A percentile compares a stretch with the other conserved stretches of the same genome.
Evolutionary conservation across 257 asterid species (phyloP).

Genomic region (Solanum appendiculatum): DNA sequence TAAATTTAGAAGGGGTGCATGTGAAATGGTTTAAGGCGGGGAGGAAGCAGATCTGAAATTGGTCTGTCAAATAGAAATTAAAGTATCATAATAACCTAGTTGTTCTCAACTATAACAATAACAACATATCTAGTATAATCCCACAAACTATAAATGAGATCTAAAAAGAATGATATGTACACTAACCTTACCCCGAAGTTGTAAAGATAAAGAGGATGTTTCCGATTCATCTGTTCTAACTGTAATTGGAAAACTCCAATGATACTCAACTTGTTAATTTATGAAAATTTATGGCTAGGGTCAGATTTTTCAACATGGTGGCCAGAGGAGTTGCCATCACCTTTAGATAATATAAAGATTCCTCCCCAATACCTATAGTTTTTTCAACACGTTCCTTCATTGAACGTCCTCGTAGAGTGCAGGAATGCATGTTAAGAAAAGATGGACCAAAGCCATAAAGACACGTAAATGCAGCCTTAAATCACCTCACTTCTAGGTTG

Average conservation of each 20-base stretch:
- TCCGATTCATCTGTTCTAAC: not conserved
- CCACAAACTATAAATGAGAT: not conserved
- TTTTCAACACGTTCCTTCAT: not conserved
- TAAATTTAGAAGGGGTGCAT: not conserved
- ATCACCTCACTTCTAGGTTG: not conserved
- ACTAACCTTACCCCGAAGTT: not conserved
- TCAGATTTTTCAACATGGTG: not conserved
- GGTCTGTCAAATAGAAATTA: not conserved
- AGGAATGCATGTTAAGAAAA: not conserved
- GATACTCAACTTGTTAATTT: not conserved
- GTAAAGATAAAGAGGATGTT: not conserved
- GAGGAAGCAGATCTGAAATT: not conserved
- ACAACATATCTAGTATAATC: not conserved
- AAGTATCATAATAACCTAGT: not conserved
- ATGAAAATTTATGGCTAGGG: not conserved
- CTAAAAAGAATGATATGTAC: not conserved
- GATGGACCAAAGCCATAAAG: not conserved
- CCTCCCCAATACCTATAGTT: not conserved
- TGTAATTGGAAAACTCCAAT: not conserved
- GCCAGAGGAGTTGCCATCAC: not conserved
- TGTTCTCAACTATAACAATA: no score
- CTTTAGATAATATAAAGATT: not conserved
- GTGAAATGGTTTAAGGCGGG: not conserved
- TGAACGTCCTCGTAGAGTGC: not conserved
- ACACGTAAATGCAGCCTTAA: not conserved